Evolutionary conservation across 768 basidiomycete genomes (phyloP).

Genomic region (Neoboletus brunneissimus): DNA sequence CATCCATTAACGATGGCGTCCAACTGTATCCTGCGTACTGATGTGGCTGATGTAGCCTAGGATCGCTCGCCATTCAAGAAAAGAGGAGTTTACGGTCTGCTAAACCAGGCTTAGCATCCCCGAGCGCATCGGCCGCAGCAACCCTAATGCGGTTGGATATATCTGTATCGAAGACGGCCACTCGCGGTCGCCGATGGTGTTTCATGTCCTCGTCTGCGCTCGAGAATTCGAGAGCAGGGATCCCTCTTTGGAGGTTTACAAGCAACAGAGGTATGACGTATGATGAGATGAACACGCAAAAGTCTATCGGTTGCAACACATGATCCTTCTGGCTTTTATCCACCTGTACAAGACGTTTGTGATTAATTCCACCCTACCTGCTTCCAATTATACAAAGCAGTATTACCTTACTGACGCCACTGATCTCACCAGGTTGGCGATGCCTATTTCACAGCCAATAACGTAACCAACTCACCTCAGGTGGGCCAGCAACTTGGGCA

Average conservation of each 20-base stretch:
- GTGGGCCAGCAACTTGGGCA: not conserved
- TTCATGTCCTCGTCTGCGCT: not conserved
- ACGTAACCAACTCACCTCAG: slow-evolving; percentile 11
- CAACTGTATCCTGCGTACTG: not conserved
- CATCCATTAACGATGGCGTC: slow-evolving; percentile 1
- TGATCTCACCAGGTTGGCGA: slow-evolving; percentile 1
- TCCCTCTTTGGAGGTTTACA: not conserved
- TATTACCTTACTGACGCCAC: slow-evolving; percentile 15
- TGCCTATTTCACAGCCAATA: not conserved
- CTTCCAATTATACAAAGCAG: not conserved
- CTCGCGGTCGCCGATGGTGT: not conserved
- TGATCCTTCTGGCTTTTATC: not conserved
- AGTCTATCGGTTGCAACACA: slow-evolving; percentile 2
- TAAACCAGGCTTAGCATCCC: slow-evolving; percentile 6
- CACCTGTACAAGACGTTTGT: not conserved
- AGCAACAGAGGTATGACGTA: slow-evolving; percentile 1
- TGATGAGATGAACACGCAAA: not conserved
- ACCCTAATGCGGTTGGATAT: slow-evolving; percentile 12
- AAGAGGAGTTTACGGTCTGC: not conserved
- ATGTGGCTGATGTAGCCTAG: not conserved
- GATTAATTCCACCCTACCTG: not conserved
- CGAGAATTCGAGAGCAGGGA: not conserved
- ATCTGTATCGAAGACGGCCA: not conserved
- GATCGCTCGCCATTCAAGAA: not conserved
- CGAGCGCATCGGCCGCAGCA: slow-evolving; percentile 20